Percentiles rank a stretch among this genome's conserved stretches.
phyloP scores from a whole-genome alignment of 2,329 filamentous ascomycete genomes.

The Aulographum hederae region DNA sequence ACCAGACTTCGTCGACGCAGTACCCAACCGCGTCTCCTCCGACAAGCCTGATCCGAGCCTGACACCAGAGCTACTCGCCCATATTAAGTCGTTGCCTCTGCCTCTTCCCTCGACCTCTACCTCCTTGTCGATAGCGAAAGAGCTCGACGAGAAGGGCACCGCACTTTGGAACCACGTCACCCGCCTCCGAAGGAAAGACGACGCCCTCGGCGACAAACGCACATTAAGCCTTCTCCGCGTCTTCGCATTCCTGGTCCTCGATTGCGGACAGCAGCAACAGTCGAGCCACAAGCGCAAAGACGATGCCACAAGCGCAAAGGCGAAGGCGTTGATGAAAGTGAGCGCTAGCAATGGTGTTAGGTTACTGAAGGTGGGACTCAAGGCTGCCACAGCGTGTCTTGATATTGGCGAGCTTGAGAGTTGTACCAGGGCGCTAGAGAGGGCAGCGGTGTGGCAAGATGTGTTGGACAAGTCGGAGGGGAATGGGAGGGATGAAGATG shows the following conservation, averaged over 20 bases:
- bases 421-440: constrained; percentile 44
- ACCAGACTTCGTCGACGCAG: neutral
- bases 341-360: constrained; percentile 24
- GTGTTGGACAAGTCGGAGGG: constrained; percentile 9
- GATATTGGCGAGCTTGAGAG: constrained; percentile 37
- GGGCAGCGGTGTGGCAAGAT: constrained; percentile 35
- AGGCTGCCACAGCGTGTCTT: constrained; percentile 44
- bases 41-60: neutral
- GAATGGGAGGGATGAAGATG: constrained; percentile 8
- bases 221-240: constrained; percentile 21
- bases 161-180: constrained; percentile 51
- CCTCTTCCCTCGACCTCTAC: constrained; percentile 11
- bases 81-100: constrained; percentile 20
- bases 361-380: constrained; percentile 49
- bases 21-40: neutral
- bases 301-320: neutral
- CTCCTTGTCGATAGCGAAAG: constrained; percentile 16
- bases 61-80: constrained; percentile 16
- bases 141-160: constrained; percentile 37
- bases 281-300: constrained; percentile 10
- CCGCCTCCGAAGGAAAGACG: constrained; percentile 20
- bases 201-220: constrained; percentile 8
- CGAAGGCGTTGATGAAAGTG: neutral
- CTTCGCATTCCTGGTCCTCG: constrained; percentile 51
- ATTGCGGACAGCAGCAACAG: constrained; percentile 28